Percentiles rank a stretch among this genome's conserved stretches.
These are phyloP conservation scores for Colletotrichum sp. DNA, from an alignment of 2,329 filamentous ascomycete species.

Conservation along the genomic window DNA sequence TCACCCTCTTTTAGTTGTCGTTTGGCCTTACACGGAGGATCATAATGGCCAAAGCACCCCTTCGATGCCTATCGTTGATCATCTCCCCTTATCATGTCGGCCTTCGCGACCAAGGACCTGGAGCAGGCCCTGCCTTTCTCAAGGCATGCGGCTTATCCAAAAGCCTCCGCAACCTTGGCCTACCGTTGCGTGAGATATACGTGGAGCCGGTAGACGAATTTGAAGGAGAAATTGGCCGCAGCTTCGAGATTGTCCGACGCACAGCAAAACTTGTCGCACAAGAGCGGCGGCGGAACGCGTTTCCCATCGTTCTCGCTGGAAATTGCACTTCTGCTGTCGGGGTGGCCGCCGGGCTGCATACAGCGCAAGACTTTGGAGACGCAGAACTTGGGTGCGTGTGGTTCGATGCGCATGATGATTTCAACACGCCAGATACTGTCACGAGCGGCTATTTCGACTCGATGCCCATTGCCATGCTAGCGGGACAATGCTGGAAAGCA, in stretches of 20 bases:
- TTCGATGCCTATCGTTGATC: neutral
- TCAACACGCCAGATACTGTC: constrained; percentile 29
- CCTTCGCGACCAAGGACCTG: neutral
- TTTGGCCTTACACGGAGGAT: neutral
- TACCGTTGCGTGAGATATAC: neutral
- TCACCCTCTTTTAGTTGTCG: neutral
- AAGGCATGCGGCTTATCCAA: neutral
- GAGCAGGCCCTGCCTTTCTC: neutral
- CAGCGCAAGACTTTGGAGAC: neutral
- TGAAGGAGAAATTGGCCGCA: neutral
- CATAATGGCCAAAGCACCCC: neutral
- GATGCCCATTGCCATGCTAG: constrained; percentile 31
- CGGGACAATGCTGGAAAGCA: constrained; percentile 28
- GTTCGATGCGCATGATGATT: neutral
- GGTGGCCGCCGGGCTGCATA: neutral
- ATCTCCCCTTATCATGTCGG: neutral
- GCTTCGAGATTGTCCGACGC: neutral
- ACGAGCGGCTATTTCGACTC: constrained; percentile 31
- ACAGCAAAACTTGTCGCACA: neutral
- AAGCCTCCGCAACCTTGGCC: neutral
- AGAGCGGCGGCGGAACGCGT: neutral
- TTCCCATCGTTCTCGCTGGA: neutral
- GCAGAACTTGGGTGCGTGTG: neutral
- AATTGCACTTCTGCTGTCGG: neutral
- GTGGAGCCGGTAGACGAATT: neutral